These are phyloP conservation scores for Leccinellum luteum DNA, from an alignment of 768 basidiomycete species.

Conservation along the genomic window DNA sequence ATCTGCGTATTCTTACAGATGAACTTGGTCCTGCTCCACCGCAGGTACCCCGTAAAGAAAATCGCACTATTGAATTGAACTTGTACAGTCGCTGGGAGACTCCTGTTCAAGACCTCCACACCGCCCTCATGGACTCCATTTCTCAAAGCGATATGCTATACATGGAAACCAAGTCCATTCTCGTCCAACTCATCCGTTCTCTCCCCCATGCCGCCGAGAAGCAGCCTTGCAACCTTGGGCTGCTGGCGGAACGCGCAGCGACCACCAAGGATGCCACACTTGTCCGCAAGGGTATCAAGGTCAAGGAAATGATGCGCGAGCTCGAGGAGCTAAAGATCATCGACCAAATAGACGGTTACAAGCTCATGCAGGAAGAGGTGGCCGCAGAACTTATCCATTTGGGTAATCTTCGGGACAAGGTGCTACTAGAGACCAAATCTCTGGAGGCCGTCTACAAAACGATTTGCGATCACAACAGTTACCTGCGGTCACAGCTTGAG, in stretches of 20 bases:
- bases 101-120: slow-evolving; percentile 96
- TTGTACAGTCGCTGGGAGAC: slow-evolving; percentile 99
- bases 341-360: slow-evolving; percentile 78
- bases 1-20: slow-evolving; percentile 93
- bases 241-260: slow-evolving; percentile 91
- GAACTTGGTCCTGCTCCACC: slow-evolving; percentile 91
- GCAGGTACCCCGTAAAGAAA: slow-evolving; percentile 98
- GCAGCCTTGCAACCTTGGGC: slow-evolving; percentile 84
- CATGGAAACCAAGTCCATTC: slow-evolving; percentile 99
- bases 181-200: slow-evolving; percentile 95
- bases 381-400: slow-evolving; percentile 93
- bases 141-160: slow-evolving; percentile 98
- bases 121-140: slow-evolving; percentile 94
- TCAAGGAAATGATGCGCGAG: slow-evolving; percentile 98
- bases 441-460: slow-evolving; percentile 99
- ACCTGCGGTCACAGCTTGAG: slow-evolving; percentile 92
- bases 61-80: slow-evolving; percentile 86
- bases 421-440: slow-evolving; percentile 85
- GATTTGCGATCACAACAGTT: slow-evolving; percentile 98
- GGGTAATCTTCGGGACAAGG: slow-evolving; percentile 95
- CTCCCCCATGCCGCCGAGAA: slow-evolving; percentile 82
- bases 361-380: slow-evolving; percentile 97
- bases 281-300: slow-evolving; percentile 97
- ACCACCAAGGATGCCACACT: slow-evolving; percentile 96
- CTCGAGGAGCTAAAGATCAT: slow-evolving; percentile 88